Evolutionary conservation across 768 basidiomycete genomes (phyloP), one percentile per base, ranked within the genome.

Genomic region (Cytidiella melzeri): DNA sequence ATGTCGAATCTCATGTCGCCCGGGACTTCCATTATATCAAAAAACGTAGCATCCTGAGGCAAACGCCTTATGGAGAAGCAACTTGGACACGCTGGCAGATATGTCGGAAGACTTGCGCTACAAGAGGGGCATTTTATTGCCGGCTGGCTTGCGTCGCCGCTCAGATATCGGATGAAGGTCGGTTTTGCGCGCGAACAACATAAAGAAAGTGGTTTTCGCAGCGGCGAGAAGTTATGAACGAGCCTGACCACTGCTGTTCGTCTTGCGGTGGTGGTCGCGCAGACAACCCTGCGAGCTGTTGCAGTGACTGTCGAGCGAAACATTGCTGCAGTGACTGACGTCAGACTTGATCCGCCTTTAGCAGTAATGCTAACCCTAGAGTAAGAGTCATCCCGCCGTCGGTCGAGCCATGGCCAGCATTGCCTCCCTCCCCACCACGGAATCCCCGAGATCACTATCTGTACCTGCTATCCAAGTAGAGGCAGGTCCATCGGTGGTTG

Each of bases 31-130:
- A 95, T 76, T 37, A 93, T 64, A 34, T 83, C 79, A 63, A 89
- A 81, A 62, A 83, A 81, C 12, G 79, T 72, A 48, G 76, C 66
- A 18, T 74, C 67, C 6, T 71, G 58, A 1, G 83, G 76, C 27
- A 92, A 60, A 10, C 72, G 69, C 15, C 77, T 74, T 46, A 94
- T 85, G 48, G 74, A 74, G 59, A 75, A 75, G 68, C 92, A 95
- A n/a, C 68, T 70, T 11, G 70, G 69, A 64, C 92, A 95, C 19
- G 85, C 89, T 0, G 90, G 88, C 39, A 89, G 68, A 30, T 76
- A 64, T 4, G 84, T 80, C 4, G 82, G 74, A 5, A 92, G 69
- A 5, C 70, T 69, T 9, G 71, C 56, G 1, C 74, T 73, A 61
- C 91, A 95, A 19, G 73, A 75, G 7, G 84, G 78, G 60, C 91